phyloP scores from a whole-genome alignment of 208 protist species.

The Trypanosoma grayi region DNA sequence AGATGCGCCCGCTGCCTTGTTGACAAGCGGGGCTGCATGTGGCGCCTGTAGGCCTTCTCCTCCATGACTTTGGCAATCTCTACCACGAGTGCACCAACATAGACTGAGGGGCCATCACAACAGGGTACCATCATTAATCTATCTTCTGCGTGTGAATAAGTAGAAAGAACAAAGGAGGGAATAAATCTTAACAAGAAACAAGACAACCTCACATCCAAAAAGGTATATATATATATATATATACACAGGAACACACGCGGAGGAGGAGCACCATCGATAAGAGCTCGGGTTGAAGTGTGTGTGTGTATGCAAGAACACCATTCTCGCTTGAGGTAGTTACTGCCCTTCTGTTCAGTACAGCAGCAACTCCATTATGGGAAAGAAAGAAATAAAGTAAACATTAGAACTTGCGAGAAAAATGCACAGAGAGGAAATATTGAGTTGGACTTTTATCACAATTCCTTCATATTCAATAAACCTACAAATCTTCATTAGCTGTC shows the following conservation, averaged over 20 bases:
- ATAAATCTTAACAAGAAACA: neutral
- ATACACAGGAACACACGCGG: neutral
- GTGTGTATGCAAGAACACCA: no score
- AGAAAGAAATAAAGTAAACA: no score
- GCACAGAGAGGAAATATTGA: neutral
- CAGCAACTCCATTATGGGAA: no score
- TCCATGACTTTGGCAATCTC: slow-evolving; percentile 46
- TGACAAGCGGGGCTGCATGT: slow-evolving; percentile 31
- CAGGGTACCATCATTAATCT: neutral
- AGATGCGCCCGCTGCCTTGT: slow-evolving; percentile 42
- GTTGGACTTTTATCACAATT: neutral
- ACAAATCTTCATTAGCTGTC: neutral
- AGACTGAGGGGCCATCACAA: neutral
- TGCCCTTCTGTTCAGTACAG: no score
- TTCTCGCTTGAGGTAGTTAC: no score
- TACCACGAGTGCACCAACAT: slow-evolving; percentile 20
- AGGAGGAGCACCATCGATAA: neutral
- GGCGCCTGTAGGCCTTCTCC: slow-evolving; percentile 11
- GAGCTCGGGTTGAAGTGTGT: no score
- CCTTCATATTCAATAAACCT: no score
- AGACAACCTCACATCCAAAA: neutral
- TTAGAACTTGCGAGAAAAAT: no score
- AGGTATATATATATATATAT: neutral
- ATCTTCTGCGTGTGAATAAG: neutral
- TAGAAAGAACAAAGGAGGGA: slow-evolving; percentile 2